Percentiles rank a stretch among this genome's conserved stretches.
Conservation (phyloP, 768 basidiomycete species). For the Pisolithus albus region DNA sequence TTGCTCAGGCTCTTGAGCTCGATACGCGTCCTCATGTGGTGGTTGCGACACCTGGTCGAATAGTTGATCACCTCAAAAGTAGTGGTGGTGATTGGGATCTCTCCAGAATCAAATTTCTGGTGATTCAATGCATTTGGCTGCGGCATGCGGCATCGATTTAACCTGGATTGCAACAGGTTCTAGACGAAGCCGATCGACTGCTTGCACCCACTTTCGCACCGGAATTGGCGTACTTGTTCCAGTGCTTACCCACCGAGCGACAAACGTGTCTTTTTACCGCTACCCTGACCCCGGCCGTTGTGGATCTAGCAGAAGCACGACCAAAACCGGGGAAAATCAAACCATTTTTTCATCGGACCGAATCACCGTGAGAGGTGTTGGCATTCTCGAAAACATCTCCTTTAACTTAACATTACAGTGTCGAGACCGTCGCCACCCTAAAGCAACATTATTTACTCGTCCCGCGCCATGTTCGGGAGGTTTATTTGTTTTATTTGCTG, state of each 20-base stretch:
- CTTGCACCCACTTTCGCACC: constrained; percentile 84
- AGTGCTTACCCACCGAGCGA: constrained; percentile 70
- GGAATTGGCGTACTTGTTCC: constrained; percentile 75
- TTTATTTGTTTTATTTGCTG: constrained; percentile 85
- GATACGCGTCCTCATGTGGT: constrained; percentile 84
- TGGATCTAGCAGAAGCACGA: constrained; percentile 61
- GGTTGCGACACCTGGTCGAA: constrained; percentile 91
- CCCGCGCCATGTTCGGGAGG: constrained; percentile 90
- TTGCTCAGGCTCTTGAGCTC: constrained; percentile 85
- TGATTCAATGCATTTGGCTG: constrained; percentile 28
- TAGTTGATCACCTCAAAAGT: constrained; percentile 84
- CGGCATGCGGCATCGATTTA: background rate
- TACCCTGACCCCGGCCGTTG: constrained; percentile 83
- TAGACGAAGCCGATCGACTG: constrained; percentile 95
- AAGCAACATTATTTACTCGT: constrained; percentile 88
- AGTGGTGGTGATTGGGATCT: constrained; percentile 75
- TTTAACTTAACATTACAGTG: constrained; percentile 36
- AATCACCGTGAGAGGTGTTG: constrained; percentile 50
- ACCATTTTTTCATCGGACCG: constrained; percentile 81
- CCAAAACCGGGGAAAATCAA: constrained; percentile 78
- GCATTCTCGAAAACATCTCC: background rate
- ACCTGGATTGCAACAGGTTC: constrained; percentile 44
- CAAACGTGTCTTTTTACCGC: constrained; percentile 98
- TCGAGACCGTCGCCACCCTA: constrained; percentile 84
- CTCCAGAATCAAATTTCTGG: constrained; percentile 78